Evolutionary conservation across 1,139 yeast genomes (phyloP), one percentile per base, ranked within the genome.

Genomic region (Hansenula anomala): DNA sequence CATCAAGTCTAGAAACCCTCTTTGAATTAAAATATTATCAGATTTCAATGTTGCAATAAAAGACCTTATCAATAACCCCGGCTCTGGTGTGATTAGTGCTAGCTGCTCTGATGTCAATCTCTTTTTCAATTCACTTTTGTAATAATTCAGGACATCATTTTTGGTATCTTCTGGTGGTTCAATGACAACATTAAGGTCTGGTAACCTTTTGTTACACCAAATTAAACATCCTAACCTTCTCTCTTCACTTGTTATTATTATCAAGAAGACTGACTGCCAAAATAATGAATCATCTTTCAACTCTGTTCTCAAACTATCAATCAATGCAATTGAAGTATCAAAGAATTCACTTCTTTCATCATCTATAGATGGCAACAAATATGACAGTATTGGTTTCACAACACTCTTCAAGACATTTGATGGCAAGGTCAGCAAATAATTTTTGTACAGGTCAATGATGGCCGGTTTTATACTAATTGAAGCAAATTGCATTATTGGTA

Each of bases 281-380:
- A 90, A 92, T 48, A 83, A 78, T 2, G 79, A 59, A 52, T 87
- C 89, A 54, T 88, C 81, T 30, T 67, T 66, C 25, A 88, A 58
- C 36, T 76, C 75, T n/a, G 46, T 50, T 49, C 79, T 78, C 51
- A 89, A 69, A 3, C 64, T 59, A 38, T 81, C 90, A 38, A 92
- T 65, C 30, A 90, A 57, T 1, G 65, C 64, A 41, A 88, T 50
- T 2, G 80, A 74, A 4, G 80, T 75, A 14, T 67, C 69, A 55
- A 84, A 90, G 26, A 82, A 78, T 54, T 92, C 98, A 17, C 92
- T 80, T 34, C 88, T 77, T 49, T 89, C 96, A 51, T 92, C 97
- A 50, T 92, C 98, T 36, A 94, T 71, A 0, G 96, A 96, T 0
- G 96, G 89, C 12, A 92, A 61, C 30, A 90, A 67, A 47, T 94